Evolutionary conservation across 768 basidiomycete species (phyloP).

Genomic region (Termitomyces sp.): DNA sequence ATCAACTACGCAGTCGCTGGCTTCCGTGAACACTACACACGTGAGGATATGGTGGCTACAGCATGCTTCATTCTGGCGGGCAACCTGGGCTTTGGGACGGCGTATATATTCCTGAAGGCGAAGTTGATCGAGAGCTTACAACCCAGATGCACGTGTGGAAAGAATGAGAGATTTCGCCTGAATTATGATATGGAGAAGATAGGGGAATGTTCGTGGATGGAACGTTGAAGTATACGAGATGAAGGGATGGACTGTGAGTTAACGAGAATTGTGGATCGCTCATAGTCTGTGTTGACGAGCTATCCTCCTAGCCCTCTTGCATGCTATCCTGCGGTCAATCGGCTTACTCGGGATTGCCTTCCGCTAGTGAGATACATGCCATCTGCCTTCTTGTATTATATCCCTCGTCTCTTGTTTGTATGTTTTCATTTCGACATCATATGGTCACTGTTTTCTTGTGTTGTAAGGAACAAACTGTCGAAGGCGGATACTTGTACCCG

Average conservation of each 20-base stretch:
- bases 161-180: background rate
- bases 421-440: background rate
- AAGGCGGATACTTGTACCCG: background rate
- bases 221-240: background rate
- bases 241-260: background rate
- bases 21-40: background rate
- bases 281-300: background rate
- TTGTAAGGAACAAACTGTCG: background rate
- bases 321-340: background rate
- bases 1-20: conserved; percentile 10
- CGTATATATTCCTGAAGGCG: conserved; percentile 8
- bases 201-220: background rate
- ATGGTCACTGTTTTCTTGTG: background rate
- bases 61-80: conserved; percentile 6
- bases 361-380: background rate
- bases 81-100: conserved; percentile 4
- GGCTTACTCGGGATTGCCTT: background rate
- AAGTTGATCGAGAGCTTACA: conserved; percentile 2
- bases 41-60: conserved; percentile 2
- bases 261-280: background rate
- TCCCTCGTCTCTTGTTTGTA: background rate
- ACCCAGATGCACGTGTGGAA: background rate
- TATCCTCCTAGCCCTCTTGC: background rate
- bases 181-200: background rate
- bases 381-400: background rate